phyloP scores from a whole-genome alignment of 2,329 filamentous ascomycete species.

The Talaromyces rugulosus region DNA sequence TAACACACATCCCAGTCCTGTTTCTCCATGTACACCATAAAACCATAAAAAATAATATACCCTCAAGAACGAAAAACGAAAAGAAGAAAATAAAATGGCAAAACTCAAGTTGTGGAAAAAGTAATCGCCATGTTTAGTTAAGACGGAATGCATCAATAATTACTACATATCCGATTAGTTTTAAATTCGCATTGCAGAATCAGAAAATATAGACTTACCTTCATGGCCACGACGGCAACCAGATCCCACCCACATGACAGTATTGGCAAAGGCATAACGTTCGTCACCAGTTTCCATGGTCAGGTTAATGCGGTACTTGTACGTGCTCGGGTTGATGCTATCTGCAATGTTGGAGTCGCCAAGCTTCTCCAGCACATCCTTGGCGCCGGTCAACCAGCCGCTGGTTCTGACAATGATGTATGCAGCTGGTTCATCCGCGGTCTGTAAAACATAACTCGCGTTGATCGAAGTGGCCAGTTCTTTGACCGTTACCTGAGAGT shows the following conservation, averaged over 20 bases:
- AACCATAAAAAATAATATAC: neutral
- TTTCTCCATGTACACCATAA: slow-evolving; percentile 1
- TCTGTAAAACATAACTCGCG: slow-evolving; percentile 47
- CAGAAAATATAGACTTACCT: slow-evolving; percentile 26
- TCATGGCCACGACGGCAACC: slow-evolving; percentile 45
- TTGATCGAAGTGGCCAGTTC: slow-evolving; percentile 44
- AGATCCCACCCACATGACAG: slow-evolving; percentile 48
- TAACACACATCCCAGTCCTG: neutral
- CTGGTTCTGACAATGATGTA: slow-evolving; percentile 45
- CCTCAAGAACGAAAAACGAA: neutral
- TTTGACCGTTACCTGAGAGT: slow-evolving; percentile 47
- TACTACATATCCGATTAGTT: slow-evolving; percentile 19
- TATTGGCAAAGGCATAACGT: slow-evolving; percentile 47
- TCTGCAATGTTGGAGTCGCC: slow-evolving; percentile 42
- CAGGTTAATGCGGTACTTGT: slow-evolving; percentile 47
- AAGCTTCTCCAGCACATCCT: slow-evolving; percentile 47
- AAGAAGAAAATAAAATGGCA: neutral
- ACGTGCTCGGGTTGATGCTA: slow-evolving; percentile 44
- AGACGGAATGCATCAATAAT: slow-evolving; percentile 36
- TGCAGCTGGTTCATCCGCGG: slow-evolving; percentile 47
- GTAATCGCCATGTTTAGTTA: slow-evolving; percentile 19
- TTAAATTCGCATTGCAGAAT: neutral
- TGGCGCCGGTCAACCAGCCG: slow-evolving; percentile 47
- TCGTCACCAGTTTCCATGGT: slow-evolving; percentile 49
- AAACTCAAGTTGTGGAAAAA: neutral